Percentiles rank a stretch among this genome's conserved stretches.
These are phyloP conservation scores for Rosa chinensis DNA, from an alignment of 306 rosid species.

Conservation along the genomic window DNA sequence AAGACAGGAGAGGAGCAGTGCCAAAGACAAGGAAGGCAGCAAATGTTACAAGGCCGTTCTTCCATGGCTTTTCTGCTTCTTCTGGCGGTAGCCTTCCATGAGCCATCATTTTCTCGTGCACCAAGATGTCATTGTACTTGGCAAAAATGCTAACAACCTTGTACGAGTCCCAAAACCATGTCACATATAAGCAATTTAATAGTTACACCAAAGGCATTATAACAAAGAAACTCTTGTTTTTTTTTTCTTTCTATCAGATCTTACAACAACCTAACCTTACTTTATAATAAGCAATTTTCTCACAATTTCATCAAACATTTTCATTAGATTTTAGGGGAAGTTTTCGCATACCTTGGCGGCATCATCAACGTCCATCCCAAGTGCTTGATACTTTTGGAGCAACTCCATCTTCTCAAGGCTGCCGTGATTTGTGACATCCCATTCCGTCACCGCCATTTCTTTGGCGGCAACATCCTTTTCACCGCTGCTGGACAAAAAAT, in stretches of 20 bases:
- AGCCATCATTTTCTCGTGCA: slow-evolving; percentile 55
- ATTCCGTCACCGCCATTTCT: slow-evolving; percentile 45
- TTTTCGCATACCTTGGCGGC: slow-evolving; percentile 38
- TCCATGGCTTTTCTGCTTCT: slow-evolving; percentile 58
- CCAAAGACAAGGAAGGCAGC: slow-evolving; percentile 54
- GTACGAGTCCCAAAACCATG: not conserved
- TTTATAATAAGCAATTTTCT: not conserved
- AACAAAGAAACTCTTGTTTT: not conserved
- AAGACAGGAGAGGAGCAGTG: slow-evolving; percentile 47
- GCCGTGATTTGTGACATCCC: slow-evolving; percentile 49
- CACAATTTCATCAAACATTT: not conserved
- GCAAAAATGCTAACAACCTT: slow-evolving; percentile 64
- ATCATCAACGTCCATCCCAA: slow-evolving; percentile 53
- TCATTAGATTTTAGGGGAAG: not conserved
- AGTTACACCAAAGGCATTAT: slow-evolving; percentile 9
- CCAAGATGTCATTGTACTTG: slow-evolving; percentile 52
- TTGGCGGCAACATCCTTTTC: slow-evolving; percentile 44
- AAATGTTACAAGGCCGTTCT: slow-evolving; percentile 52
- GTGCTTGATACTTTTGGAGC: slow-evolving; percentile 43
- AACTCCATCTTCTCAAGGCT: slow-evolving; percentile 36
- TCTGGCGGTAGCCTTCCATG: slow-evolving; percentile 44
- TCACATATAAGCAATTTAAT: not conserved
- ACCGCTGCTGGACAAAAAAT: slow-evolving; percentile 44
- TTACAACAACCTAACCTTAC: not conserved
- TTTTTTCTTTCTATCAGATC: not conserved